A percentile compares a stretch with the other conserved stretches of the same genome.
Conservation (phyloP, 768 basidiomycete species). For the Boletus eberwhitei region DNA sequence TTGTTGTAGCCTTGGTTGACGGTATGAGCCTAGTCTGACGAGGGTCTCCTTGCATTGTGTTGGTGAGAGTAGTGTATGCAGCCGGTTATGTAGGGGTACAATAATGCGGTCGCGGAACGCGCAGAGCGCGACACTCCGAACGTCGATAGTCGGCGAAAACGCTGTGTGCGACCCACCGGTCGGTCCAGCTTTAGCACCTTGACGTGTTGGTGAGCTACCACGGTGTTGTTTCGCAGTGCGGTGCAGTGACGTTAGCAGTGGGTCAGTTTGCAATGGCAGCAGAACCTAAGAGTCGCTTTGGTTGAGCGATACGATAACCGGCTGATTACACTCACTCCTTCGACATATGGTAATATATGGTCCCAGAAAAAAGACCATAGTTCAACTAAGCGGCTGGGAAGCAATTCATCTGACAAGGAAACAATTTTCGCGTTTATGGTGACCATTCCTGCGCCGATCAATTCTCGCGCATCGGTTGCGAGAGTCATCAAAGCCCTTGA, state of each 20-base stretch:
- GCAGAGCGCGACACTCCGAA: slow-evolving; percentile 73
- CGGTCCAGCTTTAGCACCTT: slow-evolving; percentile 41
- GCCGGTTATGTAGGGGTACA: slow-evolving; percentile 55
- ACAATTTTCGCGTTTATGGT: slow-evolving; percentile 84
- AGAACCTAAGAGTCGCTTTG: slow-evolving; percentile 42
- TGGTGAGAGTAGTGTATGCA: slow-evolving; percentile 54
- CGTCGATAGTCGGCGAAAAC: slow-evolving; percentile 63
- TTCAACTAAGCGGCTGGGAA: slow-evolving; percentile 77
- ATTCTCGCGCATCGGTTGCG: slow-evolving; percentile 74
- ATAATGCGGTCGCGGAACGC: slow-evolving; percentile 81
- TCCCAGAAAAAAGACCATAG: slow-evolving; percentile 95
- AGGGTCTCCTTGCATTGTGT: slow-evolving; percentile 54
- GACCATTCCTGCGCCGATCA: slow-evolving; percentile 87
- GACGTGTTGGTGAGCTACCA: slow-evolving; percentile 48
- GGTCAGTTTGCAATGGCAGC: slow-evolving; percentile 59
- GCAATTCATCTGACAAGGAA: slow-evolving; percentile 72
- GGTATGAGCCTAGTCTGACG: slow-evolving; percentile 52
- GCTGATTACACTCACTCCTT: slow-evolving; percentile 57
- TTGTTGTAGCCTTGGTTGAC: slow-evolving; percentile 73
- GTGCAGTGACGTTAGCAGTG: slow-evolving; percentile 64
- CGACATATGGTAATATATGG: slow-evolving; percentile 80
- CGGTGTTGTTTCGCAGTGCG: slow-evolving; percentile 58
- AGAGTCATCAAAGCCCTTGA: slow-evolving; percentile 71
- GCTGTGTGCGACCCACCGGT: slow-evolving; percentile 22
- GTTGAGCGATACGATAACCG: not conserved